Evolutionary conservation across 768 basidiomycete species (phyloP), one percentile per base, ranked within the genome.

Genomic region (Amanita jacksonii): DNA sequence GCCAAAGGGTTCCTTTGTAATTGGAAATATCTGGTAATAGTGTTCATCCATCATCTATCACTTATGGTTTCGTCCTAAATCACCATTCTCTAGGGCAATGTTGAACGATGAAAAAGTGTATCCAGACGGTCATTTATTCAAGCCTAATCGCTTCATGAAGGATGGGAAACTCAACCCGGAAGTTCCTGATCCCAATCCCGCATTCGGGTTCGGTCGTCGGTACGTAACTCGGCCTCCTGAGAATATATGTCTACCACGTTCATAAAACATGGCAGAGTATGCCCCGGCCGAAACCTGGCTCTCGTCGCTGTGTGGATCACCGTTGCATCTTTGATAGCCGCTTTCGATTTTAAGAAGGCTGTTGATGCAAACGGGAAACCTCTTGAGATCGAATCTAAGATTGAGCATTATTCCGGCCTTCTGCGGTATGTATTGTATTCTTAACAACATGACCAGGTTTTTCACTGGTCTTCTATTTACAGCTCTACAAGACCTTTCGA

Each of bases 1-100:
- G 24, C 61, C 62, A 1, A 61, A 59, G 43, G 61, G 61, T 1
- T 56, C 65, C 8, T 52, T 63, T n/a, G 49, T 64, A 8, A 46
- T 66, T 6, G 27, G 7, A 12, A 28, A 28, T 28, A 6, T 12
- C 12, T 28, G 27, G 27, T 28, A 28, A 28, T 12, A 28, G 12
- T 28, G 27, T 28, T 6, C 27, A 12, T 28, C 12, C 27, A n/a
- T n/a, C n/a, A n/a, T n/a, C n/a, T n/a, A n/a, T n/a, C n/a, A n/a
- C n/a, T n/a, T n/a, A n/a, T n/a, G 12, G 12, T 12, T 6, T 28
- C 12, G 40, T 41, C 7, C 27, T 28, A 28, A 28, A n/a, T n/a
- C 5, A 12, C 6, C 8, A 12, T 41, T 2, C 12, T 12, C 20
- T 41, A 48, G 47, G 47, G 47, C 47, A 13, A 34, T 48, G 18